These are phyloP conservation scores for Neurospora sp. DNA, from an alignment of 495 filamentous ascomycete genomes.

Conservation along the genomic window DNA sequence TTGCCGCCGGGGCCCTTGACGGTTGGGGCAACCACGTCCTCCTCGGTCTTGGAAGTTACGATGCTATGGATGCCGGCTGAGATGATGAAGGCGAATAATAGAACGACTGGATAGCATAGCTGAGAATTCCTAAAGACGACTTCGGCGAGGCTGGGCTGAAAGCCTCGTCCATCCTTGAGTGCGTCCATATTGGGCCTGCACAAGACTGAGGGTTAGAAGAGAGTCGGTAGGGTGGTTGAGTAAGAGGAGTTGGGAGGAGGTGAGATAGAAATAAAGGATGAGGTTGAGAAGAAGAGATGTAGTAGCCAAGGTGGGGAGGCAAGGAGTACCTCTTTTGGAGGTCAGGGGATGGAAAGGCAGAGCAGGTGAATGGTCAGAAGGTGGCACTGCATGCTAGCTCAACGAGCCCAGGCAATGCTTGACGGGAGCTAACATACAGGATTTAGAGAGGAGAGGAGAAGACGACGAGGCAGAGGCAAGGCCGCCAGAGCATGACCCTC, in stretches of 20 bases:
- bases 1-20: conserved; percentile 66
- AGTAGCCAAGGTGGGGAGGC: not conserved
- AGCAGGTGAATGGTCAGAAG: not conserved
- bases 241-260: not conserved
- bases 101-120: conserved; percentile 32
- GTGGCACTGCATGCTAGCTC: conserved; percentile 6
- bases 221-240: not conserved
- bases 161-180: conserved; percentile 1
- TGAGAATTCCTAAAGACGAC: conserved; percentile 26
- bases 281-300: not conserved
- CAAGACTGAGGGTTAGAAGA: not conserved
- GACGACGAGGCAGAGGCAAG: conserved; percentile 6
- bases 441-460: conserved; percentile 1
- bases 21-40: conserved; percentile 27
- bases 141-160: conserved; percentile 21
- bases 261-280: not conserved
- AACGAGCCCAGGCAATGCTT: not conserved
- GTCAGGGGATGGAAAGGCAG: not conserved
- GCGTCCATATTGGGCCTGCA: conserved; percentile 21
- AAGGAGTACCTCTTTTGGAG: not conserved
- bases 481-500: conserved; percentile 19
- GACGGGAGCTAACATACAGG: conserved; percentile 10
- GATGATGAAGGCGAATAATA: conserved; percentile 32
- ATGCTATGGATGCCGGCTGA: conserved; percentile 34
- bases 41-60: conserved; percentile 32